phyloP scores from a whole-genome alignment of 1,139 yeast species.

The Blastobotrys niveus region DNA sequence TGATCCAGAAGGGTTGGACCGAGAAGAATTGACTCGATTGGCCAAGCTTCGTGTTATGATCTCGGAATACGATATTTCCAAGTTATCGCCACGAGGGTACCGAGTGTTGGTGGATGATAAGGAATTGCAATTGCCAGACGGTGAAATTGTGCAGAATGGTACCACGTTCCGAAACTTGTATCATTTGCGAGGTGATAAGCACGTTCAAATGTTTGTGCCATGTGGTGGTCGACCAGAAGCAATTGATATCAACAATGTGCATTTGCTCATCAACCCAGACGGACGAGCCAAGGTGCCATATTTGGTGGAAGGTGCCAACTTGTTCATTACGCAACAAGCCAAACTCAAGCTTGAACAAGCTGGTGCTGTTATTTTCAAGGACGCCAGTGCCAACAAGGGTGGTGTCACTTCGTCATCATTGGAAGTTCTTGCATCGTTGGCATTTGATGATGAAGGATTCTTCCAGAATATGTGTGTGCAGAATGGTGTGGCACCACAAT shows the following conservation, averaged over 20 bases:
- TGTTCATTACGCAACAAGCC: constrained; percentile 92
- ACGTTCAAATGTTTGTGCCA: constrained; percentile 80
- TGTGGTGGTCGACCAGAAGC: constrained; percentile 99
- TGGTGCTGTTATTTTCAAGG: constrained; percentile 83
- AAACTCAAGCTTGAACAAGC: constrained; percentile 80
- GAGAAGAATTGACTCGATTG: constrained; percentile 67
- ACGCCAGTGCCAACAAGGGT: constrained; percentile 96
- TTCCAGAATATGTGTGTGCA: constrained; percentile 68
- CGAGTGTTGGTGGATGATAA: constrained; percentile 81
- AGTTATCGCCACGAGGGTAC: constrained; percentile 71
- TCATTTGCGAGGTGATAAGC: constrained; percentile 70
- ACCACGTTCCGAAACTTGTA: constrained; percentile 87
- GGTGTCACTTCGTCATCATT: constrained; percentile 97
- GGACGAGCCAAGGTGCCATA: constrained; percentile 78
- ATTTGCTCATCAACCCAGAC: constrained; percentile 65
- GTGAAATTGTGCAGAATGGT: constrained; percentile 71
- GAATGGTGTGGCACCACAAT: constrained; percentile 49
- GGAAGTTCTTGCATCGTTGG: constrained; percentile 91
- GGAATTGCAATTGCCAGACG: constrained; percentile 73
- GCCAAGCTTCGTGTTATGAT: constrained; percentile 78
- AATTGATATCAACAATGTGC: constrained; percentile 80
- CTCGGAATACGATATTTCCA: constrained; percentile 57
- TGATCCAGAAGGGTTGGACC: constrained; percentile 86
- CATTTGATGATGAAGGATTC: constrained; percentile 83
- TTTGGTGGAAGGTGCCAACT: constrained; percentile 95